Conservation (phyloP, 208 protist species). For the Wallacemonas rigidus region DNA sequence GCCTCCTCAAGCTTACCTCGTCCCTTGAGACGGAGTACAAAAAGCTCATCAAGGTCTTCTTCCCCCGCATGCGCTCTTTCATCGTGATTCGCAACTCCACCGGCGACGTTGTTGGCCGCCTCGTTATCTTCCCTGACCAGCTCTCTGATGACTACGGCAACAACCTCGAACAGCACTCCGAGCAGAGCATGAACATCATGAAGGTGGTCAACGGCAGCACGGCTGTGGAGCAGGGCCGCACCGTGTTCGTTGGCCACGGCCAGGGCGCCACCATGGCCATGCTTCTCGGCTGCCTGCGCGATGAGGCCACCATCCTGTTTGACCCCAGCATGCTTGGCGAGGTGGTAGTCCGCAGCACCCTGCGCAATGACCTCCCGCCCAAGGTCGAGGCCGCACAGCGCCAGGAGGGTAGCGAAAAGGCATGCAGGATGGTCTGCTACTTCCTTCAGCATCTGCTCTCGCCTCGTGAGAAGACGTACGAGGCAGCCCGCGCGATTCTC, state of each 20-base stretch:
- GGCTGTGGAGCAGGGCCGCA: constrained; percentile 25
- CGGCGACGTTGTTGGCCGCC: constrained; percentile 30
- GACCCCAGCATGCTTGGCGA: constrained; percentile 43
- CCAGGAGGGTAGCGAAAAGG: constrained; percentile 20
- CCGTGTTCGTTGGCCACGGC: constrained; percentile 53
- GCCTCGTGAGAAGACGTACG: constrained; percentile 7
- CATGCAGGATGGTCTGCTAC: constrained; percentile 12
- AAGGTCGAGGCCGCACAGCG: constrained; percentile 29
- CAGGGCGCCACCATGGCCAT: constrained; percentile 45
- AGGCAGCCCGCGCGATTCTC: constrained; percentile 2
- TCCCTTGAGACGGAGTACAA: constrained; percentile 45
- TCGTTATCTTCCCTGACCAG: constrained; percentile 46
- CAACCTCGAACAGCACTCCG: constrained; percentile 57
- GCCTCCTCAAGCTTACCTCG: constrained; percentile 25
- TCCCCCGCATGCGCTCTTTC: constrained; percentile 45
- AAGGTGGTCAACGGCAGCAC: constrained; percentile 27
- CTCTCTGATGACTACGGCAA: constrained; percentile 61
- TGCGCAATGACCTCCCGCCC: constrained; percentile 29
- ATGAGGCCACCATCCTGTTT: constrained; percentile 40
- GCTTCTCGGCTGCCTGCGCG: constrained; percentile 35
- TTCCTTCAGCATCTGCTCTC: constrained; percentile 10
- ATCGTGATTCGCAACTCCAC: constrained; percentile 38
- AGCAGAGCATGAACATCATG: constrained; percentile 37
- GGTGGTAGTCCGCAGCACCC: constrained; percentile 35
- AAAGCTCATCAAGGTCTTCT: constrained; percentile 42